These are phyloP conservation scores for Coffea humblotiana DNA, from an alignment of 305 asterid genomes.

Conservation along the genomic window DNA sequence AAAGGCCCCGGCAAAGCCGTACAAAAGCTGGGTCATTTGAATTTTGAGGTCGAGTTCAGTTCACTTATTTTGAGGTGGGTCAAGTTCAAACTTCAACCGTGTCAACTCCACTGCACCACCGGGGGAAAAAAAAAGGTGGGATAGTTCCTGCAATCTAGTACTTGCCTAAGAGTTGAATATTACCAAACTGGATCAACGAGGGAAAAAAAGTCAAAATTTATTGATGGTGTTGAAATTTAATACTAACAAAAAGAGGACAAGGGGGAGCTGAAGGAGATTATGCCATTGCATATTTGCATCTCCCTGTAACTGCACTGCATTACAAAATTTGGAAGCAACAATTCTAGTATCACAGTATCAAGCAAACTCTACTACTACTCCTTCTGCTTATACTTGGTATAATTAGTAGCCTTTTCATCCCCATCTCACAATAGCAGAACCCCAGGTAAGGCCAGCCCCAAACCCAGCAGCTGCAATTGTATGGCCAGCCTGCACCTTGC, in stretches of 20 bases:
- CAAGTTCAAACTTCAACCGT: too few species aligned
- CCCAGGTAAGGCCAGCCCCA: slow-evolving; percentile 99
- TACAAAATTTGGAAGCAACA: slow-evolving; percentile 8
- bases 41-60: too few species aligned
- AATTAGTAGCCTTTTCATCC: slow-evolving; percentile 35
- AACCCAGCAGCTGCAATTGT: slow-evolving; percentile 92
- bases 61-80: too few species aligned
- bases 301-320: slow-evolving; percentile 1
- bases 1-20: too few species aligned
- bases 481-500: slow-evolving; percentile 74
- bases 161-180: neutral
- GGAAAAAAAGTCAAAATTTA: slow-evolving; percentile 2
- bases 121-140: too few species aligned
- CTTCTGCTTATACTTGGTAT: neutral
- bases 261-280: slow-evolving; percentile 1
- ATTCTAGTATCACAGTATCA: neutral
- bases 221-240: slow-evolving; percentile 1
- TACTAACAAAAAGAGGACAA: neutral
- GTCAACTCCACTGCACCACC: too few species aligned
- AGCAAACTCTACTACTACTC: neutral
- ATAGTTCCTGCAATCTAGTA: neutral
- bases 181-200: neutral
- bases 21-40: too few species aligned
- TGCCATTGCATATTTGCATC: slow-evolving; percentile 11
- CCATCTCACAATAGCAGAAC: slow-evolving; percentile 88